phyloP scores from a whole-genome alignment of 495 filamentous ascomycete genomes.

The Aspergillus sclerotioniger region DNA sequence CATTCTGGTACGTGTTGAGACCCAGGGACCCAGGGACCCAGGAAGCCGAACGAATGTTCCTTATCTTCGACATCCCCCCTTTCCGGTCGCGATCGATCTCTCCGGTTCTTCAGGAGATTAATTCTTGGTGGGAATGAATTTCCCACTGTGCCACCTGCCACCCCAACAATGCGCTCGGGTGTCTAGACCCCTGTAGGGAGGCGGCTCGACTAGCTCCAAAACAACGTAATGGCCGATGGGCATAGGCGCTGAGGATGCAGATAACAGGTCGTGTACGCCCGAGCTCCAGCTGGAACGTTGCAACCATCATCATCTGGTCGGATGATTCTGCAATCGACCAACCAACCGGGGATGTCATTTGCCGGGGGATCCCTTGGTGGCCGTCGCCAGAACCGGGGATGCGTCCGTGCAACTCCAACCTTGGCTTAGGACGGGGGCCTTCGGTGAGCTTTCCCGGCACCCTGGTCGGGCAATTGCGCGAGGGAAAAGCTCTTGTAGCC shows the following conservation, averaged over 20 bases:
- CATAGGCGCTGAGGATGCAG: neutral
- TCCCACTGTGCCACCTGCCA: neutral
- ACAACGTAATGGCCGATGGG: neutral
- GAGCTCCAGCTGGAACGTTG: neutral
- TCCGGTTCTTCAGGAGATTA: no score
- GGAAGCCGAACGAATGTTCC: neutral
- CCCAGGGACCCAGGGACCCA: neutral
- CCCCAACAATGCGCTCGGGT: neutral
- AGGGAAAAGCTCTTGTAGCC: neutral
- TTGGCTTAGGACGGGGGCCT: neutral
- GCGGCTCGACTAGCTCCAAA: slow-evolving; percentile 1
- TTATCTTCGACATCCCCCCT: no score
- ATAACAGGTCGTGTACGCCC: neutral
- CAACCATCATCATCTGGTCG: slow-evolving; percentile 17
- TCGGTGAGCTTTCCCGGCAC: neutral
- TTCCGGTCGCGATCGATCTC: no score
- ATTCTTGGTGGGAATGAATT: neutral
- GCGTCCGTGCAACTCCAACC: slow-evolving; percentile 15
- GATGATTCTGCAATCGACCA: slow-evolving; percentile 17
- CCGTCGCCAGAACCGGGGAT: neutral
- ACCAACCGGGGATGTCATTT: slow-evolving; percentile 15
- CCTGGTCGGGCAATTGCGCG: neutral
- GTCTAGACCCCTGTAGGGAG: slow-evolving; percentile 1
- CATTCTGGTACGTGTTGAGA: neutral
- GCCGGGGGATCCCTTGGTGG: slow-evolving; percentile 1